phyloP scores from a whole-genome alignment of 805 yeast genomes.

The Yamadazyma sp. region DNA sequence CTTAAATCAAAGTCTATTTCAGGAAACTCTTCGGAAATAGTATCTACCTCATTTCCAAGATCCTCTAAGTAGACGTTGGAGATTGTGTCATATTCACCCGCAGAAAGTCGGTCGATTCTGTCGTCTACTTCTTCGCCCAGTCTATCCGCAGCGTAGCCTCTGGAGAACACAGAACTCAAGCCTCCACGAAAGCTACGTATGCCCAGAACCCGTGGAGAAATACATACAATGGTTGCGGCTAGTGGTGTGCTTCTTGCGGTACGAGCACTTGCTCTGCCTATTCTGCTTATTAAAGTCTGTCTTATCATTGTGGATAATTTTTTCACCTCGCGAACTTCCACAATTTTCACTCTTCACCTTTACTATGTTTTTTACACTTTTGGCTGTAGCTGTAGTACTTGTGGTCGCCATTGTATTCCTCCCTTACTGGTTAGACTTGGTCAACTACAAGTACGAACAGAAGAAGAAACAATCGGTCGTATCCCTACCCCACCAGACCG shows the following conservation, averaged over 20 bases:
- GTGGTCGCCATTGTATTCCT: slow-evolving; percentile 41
- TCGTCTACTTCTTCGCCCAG: slow-evolving; percentile 15
- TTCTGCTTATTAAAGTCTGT: slow-evolving; percentile 1
- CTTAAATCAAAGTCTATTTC: slow-evolving; percentile 74
- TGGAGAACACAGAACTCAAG: too few relatives aligned
- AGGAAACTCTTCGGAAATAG: slow-evolving; percentile 59
- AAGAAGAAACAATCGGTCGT: slow-evolving; percentile 12
- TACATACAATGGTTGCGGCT: too few relatives aligned
- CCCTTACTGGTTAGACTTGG: slow-evolving; percentile 53
- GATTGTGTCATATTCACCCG: slow-evolving; percentile 57
- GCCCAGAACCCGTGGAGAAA: too few relatives aligned
- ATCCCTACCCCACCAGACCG: slow-evolving; percentile 3
- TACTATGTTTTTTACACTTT: slow-evolving; percentile 38
- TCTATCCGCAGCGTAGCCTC: slow-evolving; percentile 15
- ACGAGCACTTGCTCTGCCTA: neutral
- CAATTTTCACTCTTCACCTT: slow-evolving; percentile 1
- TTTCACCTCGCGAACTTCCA: too few relatives aligned
- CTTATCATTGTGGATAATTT: too few relatives aligned
- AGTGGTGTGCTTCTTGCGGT: too few relatives aligned
- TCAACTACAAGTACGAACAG: slow-evolving; percentile 40
- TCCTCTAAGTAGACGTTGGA: slow-evolving; percentile 72
- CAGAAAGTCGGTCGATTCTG: slow-evolving; percentile 49
- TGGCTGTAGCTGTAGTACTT: slow-evolving; percentile 43
- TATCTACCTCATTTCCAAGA: slow-evolving; percentile 66
- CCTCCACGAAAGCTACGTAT: too few relatives aligned